phyloP scores from a whole-genome alignment of 2,329 filamentous ascomycete genomes.

The Ceratocystis cacaofunesta region DNA sequence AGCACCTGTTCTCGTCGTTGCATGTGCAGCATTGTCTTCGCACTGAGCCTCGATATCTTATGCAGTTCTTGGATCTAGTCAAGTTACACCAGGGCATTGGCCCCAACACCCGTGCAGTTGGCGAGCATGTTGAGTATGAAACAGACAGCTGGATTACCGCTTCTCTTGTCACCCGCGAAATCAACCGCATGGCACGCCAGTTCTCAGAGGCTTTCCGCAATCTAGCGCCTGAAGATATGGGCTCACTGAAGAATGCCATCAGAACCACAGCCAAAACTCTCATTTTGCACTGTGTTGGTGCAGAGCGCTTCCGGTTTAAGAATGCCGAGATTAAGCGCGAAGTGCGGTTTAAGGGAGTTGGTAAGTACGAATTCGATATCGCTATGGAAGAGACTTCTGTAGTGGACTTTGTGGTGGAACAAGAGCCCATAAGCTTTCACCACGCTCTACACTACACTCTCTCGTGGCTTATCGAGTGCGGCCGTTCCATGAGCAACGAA shows the following conservation, averaged over 20 bases:
- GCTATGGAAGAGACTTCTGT: constrained; percentile 45
- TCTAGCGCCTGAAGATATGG: constrained; percentile 46
- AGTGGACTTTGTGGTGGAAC: constrained; percentile 76
- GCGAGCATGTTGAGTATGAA: constrained; percentile 95
- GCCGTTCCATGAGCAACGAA: constrained; percentile 54
- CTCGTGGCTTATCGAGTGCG: constrained; percentile 89
- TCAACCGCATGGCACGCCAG: constrained; percentile 80
- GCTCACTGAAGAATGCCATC: constrained; percentile 55
- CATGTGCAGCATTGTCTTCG: constrained; percentile 78
- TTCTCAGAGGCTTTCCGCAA: constrained; percentile 75
- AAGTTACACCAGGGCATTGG: constrained; percentile 96
- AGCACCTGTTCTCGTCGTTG: constrained; percentile 75
- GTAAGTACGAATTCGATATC: constrained; percentile 66
- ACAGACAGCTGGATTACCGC: constrained; percentile 97
- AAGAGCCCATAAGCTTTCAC: constrained; percentile 89
- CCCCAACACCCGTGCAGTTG: constrained; percentile 76
- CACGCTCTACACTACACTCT: constrained; percentile 91
- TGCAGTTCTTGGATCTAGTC: constrained; percentile 89
- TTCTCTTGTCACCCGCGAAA: constrained; percentile 83
- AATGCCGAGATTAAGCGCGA: constrained; percentile 80
- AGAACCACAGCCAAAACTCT: constrained; percentile 63
- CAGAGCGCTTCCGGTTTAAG: constrained; percentile 73
- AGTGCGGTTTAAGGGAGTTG: constrained; percentile 63
- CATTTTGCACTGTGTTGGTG: constrained; percentile 77
- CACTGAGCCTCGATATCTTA: constrained; percentile 68